A percentile compares a stretch with the other conserved stretches of the same genome.
These are phyloP conservation scores for Citrus medica DNA, from an alignment of 345 rosid genomes.

Conservation along the genomic window DNA sequence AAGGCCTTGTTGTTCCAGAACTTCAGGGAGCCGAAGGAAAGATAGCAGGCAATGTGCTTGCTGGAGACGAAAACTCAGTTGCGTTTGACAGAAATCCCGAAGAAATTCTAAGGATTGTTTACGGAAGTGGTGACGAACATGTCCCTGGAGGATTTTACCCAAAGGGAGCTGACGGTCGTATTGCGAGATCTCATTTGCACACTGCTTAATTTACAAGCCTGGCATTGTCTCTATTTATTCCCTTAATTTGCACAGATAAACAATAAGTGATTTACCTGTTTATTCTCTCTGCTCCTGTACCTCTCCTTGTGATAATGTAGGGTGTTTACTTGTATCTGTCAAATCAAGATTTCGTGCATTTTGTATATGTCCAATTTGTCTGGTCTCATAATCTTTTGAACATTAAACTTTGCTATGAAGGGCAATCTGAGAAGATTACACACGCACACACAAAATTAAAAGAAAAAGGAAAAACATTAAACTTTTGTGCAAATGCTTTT, in stretches of 20 bases:
- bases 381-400: too few species aligned
- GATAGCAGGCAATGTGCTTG: constrained; percentile 33
- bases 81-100: constrained; percentile 28
- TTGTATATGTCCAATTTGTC: too few species aligned
- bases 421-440: too few species aligned
- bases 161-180: constrained; percentile 30
- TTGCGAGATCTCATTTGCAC: constrained; percentile 21
- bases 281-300: too few species aligned
- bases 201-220: background rate
- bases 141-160: constrained; percentile 39
- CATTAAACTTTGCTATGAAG: too few species aligned
- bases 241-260: background rate
- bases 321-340: too few species aligned
- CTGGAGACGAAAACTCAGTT: constrained; percentile 29
- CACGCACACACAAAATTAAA: too few species aligned
- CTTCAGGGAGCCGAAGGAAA: constrained; percentile 27
- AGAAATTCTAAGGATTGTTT: constrained; percentile 33
- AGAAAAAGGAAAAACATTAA: too few species aligned
- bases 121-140: constrained; percentile 28
- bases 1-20: constrained; percentile 33
- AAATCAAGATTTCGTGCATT: too few species aligned
- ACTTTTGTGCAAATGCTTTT: too few species aligned
- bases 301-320: too few species aligned
- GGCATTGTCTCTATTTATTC: background rate
- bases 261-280: background rate